Conservation (phyloP, 2,329 filamentous ascomycete genomes). For the Verticillium klebahnii region DNA sequence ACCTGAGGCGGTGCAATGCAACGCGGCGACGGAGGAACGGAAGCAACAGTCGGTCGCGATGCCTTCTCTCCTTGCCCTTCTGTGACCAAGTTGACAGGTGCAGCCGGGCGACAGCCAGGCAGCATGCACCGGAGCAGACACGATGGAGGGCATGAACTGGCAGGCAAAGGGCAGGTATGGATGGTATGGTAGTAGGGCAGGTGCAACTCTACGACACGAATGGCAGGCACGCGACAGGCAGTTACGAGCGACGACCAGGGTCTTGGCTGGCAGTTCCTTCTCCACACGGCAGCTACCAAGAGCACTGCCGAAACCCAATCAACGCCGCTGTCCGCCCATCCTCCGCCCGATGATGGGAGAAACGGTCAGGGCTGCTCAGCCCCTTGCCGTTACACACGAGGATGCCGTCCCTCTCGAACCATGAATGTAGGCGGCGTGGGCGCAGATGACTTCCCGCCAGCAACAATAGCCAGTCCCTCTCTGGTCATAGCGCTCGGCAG, state of each 20-base stretch:
- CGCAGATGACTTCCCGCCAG: neutral
- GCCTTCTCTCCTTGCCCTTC: too few relatives aligned
- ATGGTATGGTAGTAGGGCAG: neutral
- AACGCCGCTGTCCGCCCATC: neutral
- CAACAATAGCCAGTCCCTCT: neutral
- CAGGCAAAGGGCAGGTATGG: neutral
- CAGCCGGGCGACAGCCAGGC: too few relatives aligned
- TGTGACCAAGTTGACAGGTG: too few relatives aligned
- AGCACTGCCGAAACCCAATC: neutral
- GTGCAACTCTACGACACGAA: neutral
- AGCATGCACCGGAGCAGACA: too few relatives aligned
- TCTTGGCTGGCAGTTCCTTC: neutral
- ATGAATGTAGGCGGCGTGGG: neutral
- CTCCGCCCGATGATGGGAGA: neutral
- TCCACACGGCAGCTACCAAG: neutral
- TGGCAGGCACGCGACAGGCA: neutral
- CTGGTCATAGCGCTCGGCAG: neutral
- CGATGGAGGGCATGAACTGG: neutral
- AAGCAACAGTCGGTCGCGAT: too few relatives aligned
- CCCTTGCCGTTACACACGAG: neutral
- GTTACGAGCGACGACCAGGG: neutral
- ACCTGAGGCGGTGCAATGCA: too few relatives aligned
- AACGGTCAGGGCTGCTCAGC: neutral
- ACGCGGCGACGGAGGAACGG: too few relatives aligned
- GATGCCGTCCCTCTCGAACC: neutral